Percentiles rank a stretch among this genome's conserved stretches.
phyloP scores from a whole-genome alignment of 257 asterid species.

The Salvia rosmarinus region DNA sequence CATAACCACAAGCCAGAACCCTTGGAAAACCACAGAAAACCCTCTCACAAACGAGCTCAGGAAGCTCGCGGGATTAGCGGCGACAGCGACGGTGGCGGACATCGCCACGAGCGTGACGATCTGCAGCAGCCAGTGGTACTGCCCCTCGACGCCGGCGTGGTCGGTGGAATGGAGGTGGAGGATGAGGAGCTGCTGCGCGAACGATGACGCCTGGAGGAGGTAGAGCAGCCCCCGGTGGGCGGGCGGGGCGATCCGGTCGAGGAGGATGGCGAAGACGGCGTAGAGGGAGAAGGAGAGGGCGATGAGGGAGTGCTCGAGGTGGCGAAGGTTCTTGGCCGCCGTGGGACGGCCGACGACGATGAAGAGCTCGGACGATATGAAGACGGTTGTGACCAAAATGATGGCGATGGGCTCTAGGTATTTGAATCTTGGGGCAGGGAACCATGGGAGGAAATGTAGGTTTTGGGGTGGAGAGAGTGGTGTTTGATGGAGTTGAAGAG shows the following conservation, averaged over 20 bases:
- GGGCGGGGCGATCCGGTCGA: slow-evolving; percentile 49
- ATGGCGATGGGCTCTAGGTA: slow-evolving; percentile 62
- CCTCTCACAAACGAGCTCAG: slow-evolving; percentile 60
- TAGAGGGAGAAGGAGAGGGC: slow-evolving; percentile 63
- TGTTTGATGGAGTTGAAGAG: slow-evolving; percentile 65
- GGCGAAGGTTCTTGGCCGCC: slow-evolving; percentile 57
- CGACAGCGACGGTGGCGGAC: slow-evolving; percentile 49
- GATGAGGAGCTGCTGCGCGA: slow-evolving; percentile 69
- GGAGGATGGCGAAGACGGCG: slow-evolving; percentile 55
- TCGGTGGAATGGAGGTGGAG: slow-evolving; percentile 82
- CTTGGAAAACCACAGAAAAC: slow-evolving; percentile 57
- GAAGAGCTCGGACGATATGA: slow-evolving; percentile 57
- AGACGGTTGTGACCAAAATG: slow-evolving; percentile 44
- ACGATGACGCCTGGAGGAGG: slow-evolving; percentile 66
- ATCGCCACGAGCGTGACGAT: slow-evolving; percentile 50
- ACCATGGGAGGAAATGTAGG: slow-evolving; percentile 77
- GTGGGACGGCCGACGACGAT: slow-evolving; percentile 47
- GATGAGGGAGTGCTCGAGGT: slow-evolving; percentile 79
- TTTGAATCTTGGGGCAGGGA: slow-evolving; percentile 51
- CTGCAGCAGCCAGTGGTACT: slow-evolving; percentile 80
- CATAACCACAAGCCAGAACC: slow-evolving; percentile 73
- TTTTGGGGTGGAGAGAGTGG: slow-evolving; percentile 55
- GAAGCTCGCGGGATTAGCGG: slow-evolving; percentile 56
- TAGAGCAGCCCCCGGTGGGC: slow-evolving; percentile 49
- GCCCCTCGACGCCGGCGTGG: slow-evolving; percentile 87